phyloP scores from a whole-genome alignment of 306 rosid genomes.

The Castanea crenata region DNA sequence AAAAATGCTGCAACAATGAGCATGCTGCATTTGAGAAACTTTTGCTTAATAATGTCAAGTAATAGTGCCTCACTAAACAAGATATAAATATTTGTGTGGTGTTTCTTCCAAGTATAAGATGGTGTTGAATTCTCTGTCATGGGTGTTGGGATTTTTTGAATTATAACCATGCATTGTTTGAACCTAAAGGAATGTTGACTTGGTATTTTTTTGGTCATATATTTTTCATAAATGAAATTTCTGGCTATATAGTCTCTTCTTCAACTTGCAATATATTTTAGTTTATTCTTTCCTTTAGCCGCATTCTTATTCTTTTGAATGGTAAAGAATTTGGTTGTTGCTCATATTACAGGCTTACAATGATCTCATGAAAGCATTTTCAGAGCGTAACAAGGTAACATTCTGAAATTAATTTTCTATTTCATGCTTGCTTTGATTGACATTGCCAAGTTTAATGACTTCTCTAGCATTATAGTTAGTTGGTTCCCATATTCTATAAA shows the following conservation, averaged over 20 bases:
- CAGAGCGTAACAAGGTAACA: slow-evolving; percentile 84
- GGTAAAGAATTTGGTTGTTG: slow-evolving; percentile 12
- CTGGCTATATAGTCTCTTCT: not conserved
- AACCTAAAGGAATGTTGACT: not conserved
- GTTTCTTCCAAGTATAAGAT: not conserved
- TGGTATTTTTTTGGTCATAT: not conserved
- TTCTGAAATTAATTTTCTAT: not conserved
- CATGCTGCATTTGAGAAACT: not conserved
- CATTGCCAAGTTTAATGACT: not conserved
- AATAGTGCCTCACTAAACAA: not conserved
- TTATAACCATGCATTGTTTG: not conserved
- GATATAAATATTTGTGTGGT: not conserved
- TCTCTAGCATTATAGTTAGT: slow-evolving; percentile 9
- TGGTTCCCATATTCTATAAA: not conserved
- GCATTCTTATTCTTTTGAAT: not conserved
- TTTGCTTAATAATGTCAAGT: not conserved
- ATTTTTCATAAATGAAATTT: not conserved
- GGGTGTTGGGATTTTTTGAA: not conserved
- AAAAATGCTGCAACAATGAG: not conserved
- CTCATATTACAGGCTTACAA: slow-evolving; percentile 66
- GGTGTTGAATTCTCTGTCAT: not conserved
- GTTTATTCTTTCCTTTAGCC: not conserved
- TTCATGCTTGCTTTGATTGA: not conserved
- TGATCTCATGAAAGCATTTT: slow-evolving; percentile 84
- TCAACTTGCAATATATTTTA: not conserved